These are phyloP conservation scores for Aureobasidium sp. DNA, from an alignment of 2,329 filamentous ascomycete genomes.

Conservation along the genomic window DNA sequence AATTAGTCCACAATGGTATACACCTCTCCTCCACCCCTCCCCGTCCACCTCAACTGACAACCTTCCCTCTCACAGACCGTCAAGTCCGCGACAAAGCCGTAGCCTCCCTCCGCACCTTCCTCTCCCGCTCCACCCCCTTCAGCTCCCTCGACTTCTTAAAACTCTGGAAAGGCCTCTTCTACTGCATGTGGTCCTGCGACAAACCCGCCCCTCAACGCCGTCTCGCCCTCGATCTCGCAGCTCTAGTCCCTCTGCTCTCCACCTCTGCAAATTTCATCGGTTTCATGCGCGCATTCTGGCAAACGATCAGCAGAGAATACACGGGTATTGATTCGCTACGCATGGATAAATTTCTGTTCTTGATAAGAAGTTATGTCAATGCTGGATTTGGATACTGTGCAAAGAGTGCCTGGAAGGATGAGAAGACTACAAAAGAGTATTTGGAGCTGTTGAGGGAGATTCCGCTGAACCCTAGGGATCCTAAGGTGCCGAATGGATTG, in stretches of 20 bases:
- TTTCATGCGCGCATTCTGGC: constrained; percentile 43
- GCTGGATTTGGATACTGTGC: constrained; percentile 52
- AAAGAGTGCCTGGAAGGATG: constrained; percentile 31
- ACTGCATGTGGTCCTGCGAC: constrained; percentile 84
- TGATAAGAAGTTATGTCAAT: constrained; percentile 70
- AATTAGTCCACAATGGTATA: constrained; percentile 74
- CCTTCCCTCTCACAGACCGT: constrained; percentile 10
- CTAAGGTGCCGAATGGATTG: constrained; percentile 70
- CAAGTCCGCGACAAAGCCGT: constrained; percentile 42
- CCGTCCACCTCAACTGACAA: too few relatives aligned
- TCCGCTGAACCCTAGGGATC: constrained; percentile 38
- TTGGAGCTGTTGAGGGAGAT: constrained; percentile 39
- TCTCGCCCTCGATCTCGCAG: constrained; percentile 69
- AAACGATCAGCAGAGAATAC: constrained; percentile 45
- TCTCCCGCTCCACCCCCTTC: constrained; percentile 56
- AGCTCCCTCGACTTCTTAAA: constrained; percentile 67
- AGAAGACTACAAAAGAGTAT: constrained; percentile 31
- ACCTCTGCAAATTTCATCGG: constrained; percentile 27
- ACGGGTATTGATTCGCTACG: constrained; percentile 40
- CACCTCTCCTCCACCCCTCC: constrained; percentile 53
- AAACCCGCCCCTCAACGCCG: constrained; percentile 79
- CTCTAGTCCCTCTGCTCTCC: constrained; percentile 55
- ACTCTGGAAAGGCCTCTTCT: constrained; percentile 93
- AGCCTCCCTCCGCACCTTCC: constrained; percentile 67
- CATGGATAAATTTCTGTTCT: constrained; percentile 86